Conservation (phyloP, 2,329 filamentous ascomycete species). For the Mycosphaerelloides madeirae region DNA sequence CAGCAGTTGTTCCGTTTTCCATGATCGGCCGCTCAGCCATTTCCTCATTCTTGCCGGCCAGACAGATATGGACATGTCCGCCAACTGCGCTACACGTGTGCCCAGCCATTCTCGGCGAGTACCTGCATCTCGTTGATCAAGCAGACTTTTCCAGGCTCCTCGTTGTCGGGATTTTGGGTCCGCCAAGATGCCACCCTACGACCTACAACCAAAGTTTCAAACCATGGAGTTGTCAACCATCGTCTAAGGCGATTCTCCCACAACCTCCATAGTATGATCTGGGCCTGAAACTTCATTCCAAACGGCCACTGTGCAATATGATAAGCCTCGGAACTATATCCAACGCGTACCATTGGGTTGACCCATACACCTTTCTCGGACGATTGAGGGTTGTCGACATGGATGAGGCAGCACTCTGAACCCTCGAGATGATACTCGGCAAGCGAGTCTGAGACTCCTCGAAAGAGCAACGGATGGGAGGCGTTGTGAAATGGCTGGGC, state of each 20-base stretch:
- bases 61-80: too few relatives aligned
- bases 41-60: too few relatives aligned
- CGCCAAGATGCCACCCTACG: conserved; percentile 15
- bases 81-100: too few relatives aligned
- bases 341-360: conserved; percentile 66
- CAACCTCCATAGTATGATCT: conserved; percentile 50
- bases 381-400: conserved; percentile 62
- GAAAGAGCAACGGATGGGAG: conserved; percentile 51
- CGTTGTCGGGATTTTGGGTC: conserved; percentile 21
- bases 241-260: conserved; percentile 57
- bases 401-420: conserved; percentile 75
- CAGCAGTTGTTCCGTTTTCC: too few relatives aligned
- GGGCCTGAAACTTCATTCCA: conserved; percentile 34
- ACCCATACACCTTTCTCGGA: conserved; percentile 55
- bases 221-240: conserved; percentile 37
- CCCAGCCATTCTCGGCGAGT: conserved; percentile 25
- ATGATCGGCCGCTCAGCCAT: too few relatives aligned
- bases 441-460: conserved; percentile 60
- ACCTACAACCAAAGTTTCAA: conserved; percentile 28
- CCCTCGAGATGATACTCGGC: conserved; percentile 60
- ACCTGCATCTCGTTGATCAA: conserved; percentile 30
- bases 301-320: conserved; percentile 36
- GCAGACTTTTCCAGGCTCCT: conserved; percentile 30
- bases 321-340: conserved; percentile 55
- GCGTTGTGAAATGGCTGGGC: conserved; percentile 50